Evolutionary conservation across 2,329 filamentous ascomycete species (phyloP), one percentile per base, ranked within the genome.

Genomic region (Apiospora sp.): DNA sequence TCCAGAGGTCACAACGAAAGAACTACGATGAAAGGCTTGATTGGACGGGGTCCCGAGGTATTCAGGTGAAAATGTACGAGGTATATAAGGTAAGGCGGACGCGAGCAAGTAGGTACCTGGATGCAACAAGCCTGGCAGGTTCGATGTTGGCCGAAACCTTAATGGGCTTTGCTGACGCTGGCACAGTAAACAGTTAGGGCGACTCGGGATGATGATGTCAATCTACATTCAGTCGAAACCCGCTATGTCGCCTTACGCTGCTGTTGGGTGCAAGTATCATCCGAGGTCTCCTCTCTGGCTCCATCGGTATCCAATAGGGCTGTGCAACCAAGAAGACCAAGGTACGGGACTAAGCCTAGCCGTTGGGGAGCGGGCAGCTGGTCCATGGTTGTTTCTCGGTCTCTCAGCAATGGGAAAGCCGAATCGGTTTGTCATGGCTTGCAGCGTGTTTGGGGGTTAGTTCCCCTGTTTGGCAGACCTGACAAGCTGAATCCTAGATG

Each of bases 381-480:
- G 51, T 22, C 51, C 51, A 58, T 19, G 54, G 51, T 7, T 30
- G 51, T 7, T 24, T 41, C 8, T 37, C 34, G 12, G 34, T n/a
- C 58, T 37, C 58, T 34, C 34, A 41, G 58, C 34, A 12, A 41
- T 64, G 58, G 58, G 58, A 64, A 41, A 64, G 58, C 58, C 58
- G 34, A 64, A 64, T 68, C 67, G 67, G 41, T 46, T 44, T 68
- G 67, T 68, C 67, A 68, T 68, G n/a, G 41, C 22, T n/a, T 48
- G 67, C 67, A 48, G 67, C 41, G 46, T 30, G 10, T 46, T 68
- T 10, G 67, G 67, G 67, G 67, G 67, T 68, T 48, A 64, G 58
- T 61, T 8, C 10, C 16, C 34, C 34, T 61, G 54, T 61, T 61
- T 37, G 27, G 54, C 22, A 61, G 54, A 61, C 16, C 64, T 44